Evolutionary conservation across 495 filamentous ascomycete genomes (phyloP).

Genomic region (Podospora bellae-mahoneyi): DNA sequence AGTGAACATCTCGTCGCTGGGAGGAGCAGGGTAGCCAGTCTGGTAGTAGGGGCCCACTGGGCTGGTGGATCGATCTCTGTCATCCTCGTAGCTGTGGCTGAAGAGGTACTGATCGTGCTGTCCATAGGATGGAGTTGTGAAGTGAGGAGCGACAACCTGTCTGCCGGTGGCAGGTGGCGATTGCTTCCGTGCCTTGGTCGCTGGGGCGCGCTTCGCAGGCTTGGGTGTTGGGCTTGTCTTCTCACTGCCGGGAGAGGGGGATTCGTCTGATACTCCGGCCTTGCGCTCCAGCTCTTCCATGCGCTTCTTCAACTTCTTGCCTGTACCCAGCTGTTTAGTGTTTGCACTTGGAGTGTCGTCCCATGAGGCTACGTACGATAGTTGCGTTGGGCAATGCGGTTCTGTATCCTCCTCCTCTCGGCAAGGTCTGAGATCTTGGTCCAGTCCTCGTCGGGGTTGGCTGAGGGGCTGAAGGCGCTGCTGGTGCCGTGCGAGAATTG

Average conservation of each 20-base stretch:
- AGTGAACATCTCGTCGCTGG: slow-evolving; percentile 64
- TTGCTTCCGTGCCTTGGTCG: slow-evolving; percentile 38
- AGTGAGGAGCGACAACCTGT: slow-evolving; percentile 49
- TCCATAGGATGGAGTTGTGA: slow-evolving; percentile 57
- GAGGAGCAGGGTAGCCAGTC: slow-evolving; percentile 66
- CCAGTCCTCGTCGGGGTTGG: slow-evolving; percentile 98
- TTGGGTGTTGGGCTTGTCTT: slow-evolving; percentile 49
- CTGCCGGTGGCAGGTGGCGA: slow-evolving; percentile 28
- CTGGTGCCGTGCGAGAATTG: slow-evolving; percentile 75
- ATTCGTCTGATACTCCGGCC: slow-evolving; percentile 76
- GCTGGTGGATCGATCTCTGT: slow-evolving; percentile 68
- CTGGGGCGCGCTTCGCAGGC: slow-evolving; percentile 35
- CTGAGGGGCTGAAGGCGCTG: slow-evolving; percentile 93
- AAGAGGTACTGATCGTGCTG: slow-evolving; percentile 50
- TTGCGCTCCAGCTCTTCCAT: slow-evolving; percentile 94
- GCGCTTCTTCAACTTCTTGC: slow-evolving; percentile 98
- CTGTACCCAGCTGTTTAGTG: slow-evolving; percentile 45
- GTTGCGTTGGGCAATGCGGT: slow-evolving; percentile 95
- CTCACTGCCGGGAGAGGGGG: slow-evolving; percentile 49
- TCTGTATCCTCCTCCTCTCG: slow-evolving; percentile 91
- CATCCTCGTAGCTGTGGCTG: slow-evolving; percentile 44
- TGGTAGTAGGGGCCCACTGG: slow-evolving; percentile 49
- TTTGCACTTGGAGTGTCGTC: neutral
- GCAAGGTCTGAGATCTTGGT: slow-evolving; percentile 98
- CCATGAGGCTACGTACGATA: slow-evolving; percentile 71